Conservation (phyloP, 192 early-diverging fungal genomes). For the Chytriomyces confervae region DNA sequence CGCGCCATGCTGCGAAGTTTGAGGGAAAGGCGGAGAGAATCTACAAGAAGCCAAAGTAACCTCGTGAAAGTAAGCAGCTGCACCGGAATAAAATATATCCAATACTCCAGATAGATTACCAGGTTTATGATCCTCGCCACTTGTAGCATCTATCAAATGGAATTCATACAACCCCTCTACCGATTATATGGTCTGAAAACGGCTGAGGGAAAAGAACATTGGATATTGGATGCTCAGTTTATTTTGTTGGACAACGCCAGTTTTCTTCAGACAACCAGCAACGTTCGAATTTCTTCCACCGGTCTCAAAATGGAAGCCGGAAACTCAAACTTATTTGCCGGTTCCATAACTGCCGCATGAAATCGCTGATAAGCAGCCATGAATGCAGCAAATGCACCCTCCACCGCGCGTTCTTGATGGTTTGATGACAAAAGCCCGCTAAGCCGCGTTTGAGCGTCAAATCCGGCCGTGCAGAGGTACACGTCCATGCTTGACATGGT, state of each 20-base stretch:
- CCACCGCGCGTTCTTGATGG: constrained; percentile 20
- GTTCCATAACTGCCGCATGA: constrained; percentile 19
- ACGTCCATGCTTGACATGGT: constrained; percentile 68
- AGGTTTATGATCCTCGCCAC: no score
- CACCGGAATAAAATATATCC: no score
- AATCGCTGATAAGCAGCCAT: constrained; percentile 17
- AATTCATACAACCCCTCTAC: no score
- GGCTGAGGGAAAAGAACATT: no score
- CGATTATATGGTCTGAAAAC: no score
- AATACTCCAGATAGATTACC: no score
- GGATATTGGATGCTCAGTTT: background rate
- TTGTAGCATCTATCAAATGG: no score
- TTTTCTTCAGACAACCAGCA: constrained; percentile 6
- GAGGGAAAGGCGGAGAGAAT: constrained; percentile 76
- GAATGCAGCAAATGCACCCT: constrained; percentile 24
- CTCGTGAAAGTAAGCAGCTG: no score
- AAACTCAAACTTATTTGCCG: constrained; percentile 26
- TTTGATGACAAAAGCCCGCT: background rate
- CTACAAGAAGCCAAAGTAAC: constrained; percentile 60
- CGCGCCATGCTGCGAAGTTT: constrained; percentile 76
- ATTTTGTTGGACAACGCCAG: background rate
- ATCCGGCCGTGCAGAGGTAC: constrained; percentile 64
- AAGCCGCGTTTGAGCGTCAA: constrained; percentile 60
- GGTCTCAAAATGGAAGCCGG: constrained; percentile 17
- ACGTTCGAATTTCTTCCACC: constrained; percentile 16